Base-by-base conservation (phyloP, 768 basidiomycete species). In the Gloeophyllum trabeum region DNA sequence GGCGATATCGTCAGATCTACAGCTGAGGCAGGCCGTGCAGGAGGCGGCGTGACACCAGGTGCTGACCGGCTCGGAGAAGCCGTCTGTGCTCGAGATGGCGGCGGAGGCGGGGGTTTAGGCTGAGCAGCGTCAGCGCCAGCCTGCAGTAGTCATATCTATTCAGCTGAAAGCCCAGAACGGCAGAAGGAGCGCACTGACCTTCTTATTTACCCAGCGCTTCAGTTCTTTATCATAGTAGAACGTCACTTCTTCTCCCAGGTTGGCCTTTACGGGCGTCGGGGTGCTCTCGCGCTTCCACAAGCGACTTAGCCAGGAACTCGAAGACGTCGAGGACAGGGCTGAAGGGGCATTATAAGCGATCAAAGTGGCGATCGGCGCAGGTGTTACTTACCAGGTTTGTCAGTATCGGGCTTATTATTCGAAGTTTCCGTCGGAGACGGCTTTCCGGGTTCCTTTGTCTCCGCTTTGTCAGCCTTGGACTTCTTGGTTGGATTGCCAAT, bases 191-290 rank as follows among this genome's bases (percentile, higher is more conserved):
- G 6, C 4, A 48, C 62, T 57, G 46, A 89, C 91, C 66, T 84
- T 91, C 62, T 85, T 93, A 59, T 96, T 92, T 21, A 99, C 81
- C 96, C 96, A 99, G 47, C 84, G 76, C 58, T 93, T 92, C 46
- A 82, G 71, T n/a, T 96, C 91, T 52, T 85, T 81, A 56, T 99
- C 96, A 56, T 87, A 99, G 54, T 89, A 84, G 65, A 98, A 94
- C 21, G 79, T 67, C 21, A 66, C 90, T 56, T 92, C 79, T 50
- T 98, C 90, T 5, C 96, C 96, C 20, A 99, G 74, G 51, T 83
- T 98, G 16, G 94, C 96, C 55, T 80, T 86, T 43, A 94, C 64
- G 2, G 94, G 92, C 6, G 71, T 88, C 6, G 78, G 66, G 4
- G 66, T 49, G 3, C 69, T 51, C 13, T 69, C 63, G 39, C 79